phyloP scores from a whole-genome alignment of 2,329 filamentous ascomycete genomes.

The Exophiala dermatitidis region DNA sequence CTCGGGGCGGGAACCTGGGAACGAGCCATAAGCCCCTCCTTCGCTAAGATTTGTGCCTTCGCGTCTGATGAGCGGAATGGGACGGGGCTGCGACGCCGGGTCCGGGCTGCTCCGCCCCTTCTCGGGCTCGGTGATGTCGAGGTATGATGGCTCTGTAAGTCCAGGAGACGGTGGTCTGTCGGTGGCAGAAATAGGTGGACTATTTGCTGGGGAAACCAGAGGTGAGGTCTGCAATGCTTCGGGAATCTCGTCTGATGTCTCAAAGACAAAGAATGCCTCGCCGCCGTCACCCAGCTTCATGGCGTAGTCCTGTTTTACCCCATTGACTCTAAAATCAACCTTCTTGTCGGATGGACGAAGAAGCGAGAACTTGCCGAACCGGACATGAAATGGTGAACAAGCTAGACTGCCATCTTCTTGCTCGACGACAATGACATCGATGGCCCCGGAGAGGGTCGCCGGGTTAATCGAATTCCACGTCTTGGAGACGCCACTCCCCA shows the following conservation, averaged over 20 bases:
- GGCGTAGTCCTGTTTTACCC: conserved; percentile 79
- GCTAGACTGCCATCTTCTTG: conserved; percentile 78
- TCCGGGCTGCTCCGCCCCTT: conserved; percentile 20
- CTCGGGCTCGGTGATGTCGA: conserved; percentile 37
- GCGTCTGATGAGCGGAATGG: conserved; percentile 16
- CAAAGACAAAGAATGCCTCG: conserved; percentile 98
- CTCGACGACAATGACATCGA: conserved; percentile 97
- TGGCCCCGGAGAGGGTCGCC: conserved; percentile 90
- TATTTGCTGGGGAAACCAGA: conserved; percentile 79
- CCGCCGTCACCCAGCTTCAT: conserved; percentile 98
- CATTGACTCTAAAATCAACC: conserved; percentile 96
- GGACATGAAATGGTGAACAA: conserved; percentile 96
- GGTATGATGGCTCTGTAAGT: conserved; percentile 45
- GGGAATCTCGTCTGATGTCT: conserved; percentile 88
- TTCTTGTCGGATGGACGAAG: conserved; percentile 96
- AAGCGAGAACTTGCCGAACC: conserved; percentile 96
- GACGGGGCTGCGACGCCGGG: background rate
- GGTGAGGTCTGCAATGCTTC: conserved; percentile 90
- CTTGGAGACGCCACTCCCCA: conserved; percentile 92
- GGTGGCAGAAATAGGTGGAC: conserved; percentile 47
- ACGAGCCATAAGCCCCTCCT: background rate
- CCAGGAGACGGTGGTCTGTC: conserved; percentile 25
- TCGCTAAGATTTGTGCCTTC: conserved; percentile 18
- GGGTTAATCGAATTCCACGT: conserved; percentile 99
- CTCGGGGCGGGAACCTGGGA: conserved; percentile 14